Base-by-base conservation (phyloP, 345 rosid species). In the Salix udensis region DNA sequence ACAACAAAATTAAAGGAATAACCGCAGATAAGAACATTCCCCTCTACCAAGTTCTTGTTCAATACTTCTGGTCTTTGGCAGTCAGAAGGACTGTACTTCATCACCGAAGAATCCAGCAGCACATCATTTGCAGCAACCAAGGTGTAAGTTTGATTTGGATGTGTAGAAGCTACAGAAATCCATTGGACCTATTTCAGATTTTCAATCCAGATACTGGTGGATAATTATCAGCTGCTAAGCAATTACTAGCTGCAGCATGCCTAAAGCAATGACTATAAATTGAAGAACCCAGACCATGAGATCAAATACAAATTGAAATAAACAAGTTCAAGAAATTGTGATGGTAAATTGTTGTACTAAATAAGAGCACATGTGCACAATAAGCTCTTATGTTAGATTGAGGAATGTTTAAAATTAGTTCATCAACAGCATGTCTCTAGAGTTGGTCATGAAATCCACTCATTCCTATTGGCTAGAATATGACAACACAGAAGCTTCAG, bases 61-160 rank as follows among this genome's bases (percentile, higher is more conserved):
- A 96, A 84, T 30, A 96, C 85, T 86, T 96, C 98, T 11, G 99
- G 92, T 77, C 88, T 89, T 80, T 96, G 99, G 86, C 99, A 96
- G 82, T 96, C 99, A 34, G 99, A 88, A 9, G 99, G 95, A 81
- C 88, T 91, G 84, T 58, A 87, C 87, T 89, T 94, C 68, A 67
- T 78, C 12, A 80, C 94, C 1, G 98, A 93, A 79, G 95, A 83
- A 88, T 82, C 98, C 58, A 94, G 87, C 48, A 91, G 85, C 60
- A 91, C 98, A 89, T 96, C 99, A 82, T 96, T 96, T 60, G 99
- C 99, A 66, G 98, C 89, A 76, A 96, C 98, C 92, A 96, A 82
- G 71, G 88, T 89, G 73, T 81, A 92, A 23, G 94, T 91, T 77
- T 71, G 89, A 84, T 94, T 93, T 69, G 83, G 83, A 61, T 78